Conservation (phyloP, 192 early-diverging fungal genomes). For the Allomyces macrogynus region DNA sequence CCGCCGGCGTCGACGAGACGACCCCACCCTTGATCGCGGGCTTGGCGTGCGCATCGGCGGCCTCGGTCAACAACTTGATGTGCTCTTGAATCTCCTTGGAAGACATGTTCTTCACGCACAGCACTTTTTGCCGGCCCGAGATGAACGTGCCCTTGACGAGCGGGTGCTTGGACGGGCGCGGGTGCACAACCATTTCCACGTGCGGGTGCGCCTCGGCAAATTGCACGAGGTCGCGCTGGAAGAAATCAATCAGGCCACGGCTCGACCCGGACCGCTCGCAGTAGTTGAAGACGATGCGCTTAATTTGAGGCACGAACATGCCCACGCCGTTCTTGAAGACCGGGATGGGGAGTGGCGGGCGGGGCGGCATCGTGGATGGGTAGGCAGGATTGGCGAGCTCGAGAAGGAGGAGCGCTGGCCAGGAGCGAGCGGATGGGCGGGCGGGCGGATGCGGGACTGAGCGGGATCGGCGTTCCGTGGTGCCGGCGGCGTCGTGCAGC, state of each 20-base stretch:
- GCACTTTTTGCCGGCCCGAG: constrained; percentile 24
- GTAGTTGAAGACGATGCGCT: constrained; percentile 61
- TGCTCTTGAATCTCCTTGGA: constrained; percentile 36
- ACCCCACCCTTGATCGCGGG: constrained; percentile 44
- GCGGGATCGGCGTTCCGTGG: too few relatives aligned
- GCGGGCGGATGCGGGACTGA: too few relatives aligned
- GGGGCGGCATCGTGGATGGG: too few relatives aligned
- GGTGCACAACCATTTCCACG: constrained; percentile 55
- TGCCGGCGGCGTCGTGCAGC: too few relatives aligned
- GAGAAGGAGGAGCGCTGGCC: too few relatives aligned
- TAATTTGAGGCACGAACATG: constrained; percentile 50
- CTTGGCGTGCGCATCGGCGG: constrained; percentile 36
- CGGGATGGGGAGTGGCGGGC: not conserved
- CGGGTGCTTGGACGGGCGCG: constrained; percentile 50
- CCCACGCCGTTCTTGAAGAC: constrained; percentile 40
- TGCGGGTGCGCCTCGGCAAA: constrained; percentile 53
- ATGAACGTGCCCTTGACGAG: constrained; percentile 41
- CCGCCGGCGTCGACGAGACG: constrained; percentile 53
- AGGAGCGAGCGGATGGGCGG: too few relatives aligned
- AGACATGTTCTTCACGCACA: constrained; percentile 42
- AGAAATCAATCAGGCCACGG: constrained; percentile 49
- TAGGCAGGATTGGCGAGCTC: too few relatives aligned
- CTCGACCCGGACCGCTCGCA: constrained; percentile 64
- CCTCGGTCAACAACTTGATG: constrained; percentile 38
- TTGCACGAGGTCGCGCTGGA: constrained; percentile 35